Base-by-base conservation (phyloP, 2,329 filamentous ascomycete species). In the Talaromyces atroroseus region DNA sequence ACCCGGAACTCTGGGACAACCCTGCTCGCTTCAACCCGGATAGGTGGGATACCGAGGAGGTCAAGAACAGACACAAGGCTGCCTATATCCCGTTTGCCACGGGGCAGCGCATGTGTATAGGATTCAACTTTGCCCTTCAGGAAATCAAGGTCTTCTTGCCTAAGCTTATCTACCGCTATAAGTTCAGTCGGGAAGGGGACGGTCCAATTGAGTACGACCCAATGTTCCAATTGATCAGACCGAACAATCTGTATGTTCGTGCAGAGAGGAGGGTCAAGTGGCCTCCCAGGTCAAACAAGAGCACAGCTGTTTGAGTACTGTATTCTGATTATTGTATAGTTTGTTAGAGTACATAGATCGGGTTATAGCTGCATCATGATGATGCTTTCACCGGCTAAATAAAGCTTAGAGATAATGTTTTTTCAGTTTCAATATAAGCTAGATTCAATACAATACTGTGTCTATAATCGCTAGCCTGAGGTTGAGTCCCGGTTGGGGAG, bases 61-160 rank as follows among this genome's bases (percentile, higher is more conserved):
- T 82, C 54, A 82, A 81, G 71, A 76, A 75, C 60, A 66, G 76
- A 1, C 80, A 78, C 47, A 75, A 76, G 29, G 77, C 74, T 1
- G 71, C 78, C 0, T 86, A 85, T 62, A 72, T 81, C 3, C 84
- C 84, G 0, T 87, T 86, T 60, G 82, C 79, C 0, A 71, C 76
- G 0, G 84, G 84, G 0, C 78, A 74, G 0, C 72, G 84, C 1
- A 78, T 78, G 70, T 86, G 84, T 59, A 81, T 86, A 55, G 84
- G 83, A 0, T 85, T 84, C 75, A 86, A 84, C 68, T 84, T 86
- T 66, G 83, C 82, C 0, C 70, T 86, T 6, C 76, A 80, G 58
- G 82, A 86, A 66, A 74, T 84, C 58, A 85, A 85, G 71, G 74
- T 84, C 16, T 66, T 71, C 34, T 34, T 86, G 60, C 73, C 77